Evolutionary conservation across 495 filamentous ascomycete species (phyloP), one percentile per base, ranked within the genome.

Genomic region (Polyplosphaeria fusca): DNA sequence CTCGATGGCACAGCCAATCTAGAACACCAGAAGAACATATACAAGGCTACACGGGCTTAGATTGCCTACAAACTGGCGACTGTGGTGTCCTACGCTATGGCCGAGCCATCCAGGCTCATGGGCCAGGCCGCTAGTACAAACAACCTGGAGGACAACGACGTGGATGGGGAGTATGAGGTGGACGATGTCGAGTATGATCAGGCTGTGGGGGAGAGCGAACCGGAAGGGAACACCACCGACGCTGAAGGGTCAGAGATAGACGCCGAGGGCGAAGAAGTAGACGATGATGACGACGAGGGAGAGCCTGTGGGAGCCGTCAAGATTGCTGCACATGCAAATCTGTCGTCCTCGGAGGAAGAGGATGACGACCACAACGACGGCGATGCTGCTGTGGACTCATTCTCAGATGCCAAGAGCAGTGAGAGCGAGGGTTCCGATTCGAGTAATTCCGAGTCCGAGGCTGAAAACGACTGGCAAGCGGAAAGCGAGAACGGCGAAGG

Each of bases 231-330:
- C 16, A 51, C 47, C 22, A 59, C 61, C 14, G 65, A 67, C 52
- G 55, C 52, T 11, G 52, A 76, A 39, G 71, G 72, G 40, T 72
- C 77, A 26, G 71, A 74, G 16, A 76, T 75, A 27, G 76, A 80
- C 43, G 79, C 78, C 12, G 74, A 60, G 27, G 68, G 53, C 18
- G 68, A 67, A 14, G 71, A 74, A 35, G 63, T 61, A 13, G 69
- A 72, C 53, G 72, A 61, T n/a, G 71, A 75, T 27, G 76, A 73
- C 38, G 76, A 72, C 35, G 71, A 64, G 43, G 72, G 73, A 22
- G 87, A 88, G 66, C 80, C 84, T 16, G 87, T 91, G 44, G 86
- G 86, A 1, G 85, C 87, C 16, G 87, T 91, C 5, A 89, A 90
- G 64, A 77, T 86, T 20, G 54, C 67, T 14, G 61, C 52, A 42